Percentiles rank a stretch among this genome's conserved stretches.
Conservation (phyloP, 2,329 filamentous ascomycete genomes). For the Orbilia quercus region DNA sequence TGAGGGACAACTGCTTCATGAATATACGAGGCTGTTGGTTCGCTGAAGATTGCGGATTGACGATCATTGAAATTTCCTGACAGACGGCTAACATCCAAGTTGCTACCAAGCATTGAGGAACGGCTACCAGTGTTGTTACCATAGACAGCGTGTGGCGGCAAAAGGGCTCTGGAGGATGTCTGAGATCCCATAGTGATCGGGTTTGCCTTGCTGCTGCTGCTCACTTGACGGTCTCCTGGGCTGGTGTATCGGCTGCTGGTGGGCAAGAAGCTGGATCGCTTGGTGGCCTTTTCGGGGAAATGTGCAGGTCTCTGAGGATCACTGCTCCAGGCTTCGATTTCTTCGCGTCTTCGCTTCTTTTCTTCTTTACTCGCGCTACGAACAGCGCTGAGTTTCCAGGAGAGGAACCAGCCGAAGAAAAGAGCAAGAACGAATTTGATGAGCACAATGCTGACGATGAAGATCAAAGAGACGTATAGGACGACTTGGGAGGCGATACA, state of each 20-base stretch:
- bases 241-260: slow-evolving; percentile 86
- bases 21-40: slow-evolving; percentile 69
- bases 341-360: slow-evolving; percentile 83
- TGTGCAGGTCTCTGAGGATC: slow-evolving; percentile 95
- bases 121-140: slow-evolving; percentile 70
- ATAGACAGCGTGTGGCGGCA: slow-evolving; percentile 79
- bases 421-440: slow-evolving; percentile 89
- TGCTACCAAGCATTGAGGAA: slow-evolving; percentile 66
- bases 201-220: slow-evolving; percentile 66
- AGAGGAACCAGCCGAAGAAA: slow-evolving; percentile 96
- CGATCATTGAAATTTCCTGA: slow-evolving; percentile 54
- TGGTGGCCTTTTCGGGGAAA: slow-evolving; percentile 73
- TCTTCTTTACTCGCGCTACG: slow-evolving; percentile 79
- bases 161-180: slow-evolving; percentile 76
- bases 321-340: slow-evolving; percentile 98
- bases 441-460: slow-evolving; percentile 89
- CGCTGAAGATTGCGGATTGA: slow-evolving; percentile 53
- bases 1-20: slow-evolving; percentile 96
- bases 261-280: slow-evolving; percentile 88
- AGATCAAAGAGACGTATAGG: slow-evolving; percentile 88
- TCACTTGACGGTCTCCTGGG: slow-evolving; percentile 70
- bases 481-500: slow-evolving; percentile 98
- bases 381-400: slow-evolving; percentile 80
- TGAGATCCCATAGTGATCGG: slow-evolving; percentile 96
- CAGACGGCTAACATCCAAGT: slow-evolving; percentile 64